Conservation (phyloP, 2,329 filamentous ascomycete species). For the Catunica adiposa region DNA sequence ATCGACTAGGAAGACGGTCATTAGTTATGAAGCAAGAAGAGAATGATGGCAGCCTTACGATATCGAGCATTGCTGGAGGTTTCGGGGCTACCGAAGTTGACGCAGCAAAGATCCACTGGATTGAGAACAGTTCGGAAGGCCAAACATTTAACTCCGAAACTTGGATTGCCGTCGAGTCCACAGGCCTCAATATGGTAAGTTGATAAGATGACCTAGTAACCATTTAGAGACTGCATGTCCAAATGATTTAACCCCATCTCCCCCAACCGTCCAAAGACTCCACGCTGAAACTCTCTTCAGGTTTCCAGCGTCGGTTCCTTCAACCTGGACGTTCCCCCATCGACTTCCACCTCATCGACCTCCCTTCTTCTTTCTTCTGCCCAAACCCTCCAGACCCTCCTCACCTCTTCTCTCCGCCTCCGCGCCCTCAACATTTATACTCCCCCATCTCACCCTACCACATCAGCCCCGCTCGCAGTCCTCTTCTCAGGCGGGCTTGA, state of each 20-base stretch:
- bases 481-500: constrained; percentile 91
- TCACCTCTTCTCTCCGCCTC: constrained; percentile 33
- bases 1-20: constrained; percentile 75
- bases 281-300: constrained; percentile 22
- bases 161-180: constrained; percentile 8
- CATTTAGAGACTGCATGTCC: background rate
- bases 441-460: background rate
- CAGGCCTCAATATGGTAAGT: constrained; percentile 10
- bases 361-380: background rate
- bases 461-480: constrained; percentile 49
- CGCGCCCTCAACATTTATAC: constrained; percentile 43
- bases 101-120: constrained; percentile 61
- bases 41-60: constrained; percentile 7
- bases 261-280: background rate
- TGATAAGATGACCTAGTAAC: background rate
- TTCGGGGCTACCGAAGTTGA: constrained; percentile 45
- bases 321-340: constrained; percentile 28
- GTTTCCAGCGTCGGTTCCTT: constrained; percentile 38
- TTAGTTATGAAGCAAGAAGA: constrained; percentile 41
- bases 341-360: constrained; percentile 10
- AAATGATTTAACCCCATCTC: background rate
- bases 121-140: background rate
- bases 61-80: background rate
- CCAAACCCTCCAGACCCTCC: background rate
- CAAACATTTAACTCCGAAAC: background rate